Base-by-base conservation (phyloP, 2,329 filamentous ascomycete species). In the Paracamarosporium sp. region DNA sequence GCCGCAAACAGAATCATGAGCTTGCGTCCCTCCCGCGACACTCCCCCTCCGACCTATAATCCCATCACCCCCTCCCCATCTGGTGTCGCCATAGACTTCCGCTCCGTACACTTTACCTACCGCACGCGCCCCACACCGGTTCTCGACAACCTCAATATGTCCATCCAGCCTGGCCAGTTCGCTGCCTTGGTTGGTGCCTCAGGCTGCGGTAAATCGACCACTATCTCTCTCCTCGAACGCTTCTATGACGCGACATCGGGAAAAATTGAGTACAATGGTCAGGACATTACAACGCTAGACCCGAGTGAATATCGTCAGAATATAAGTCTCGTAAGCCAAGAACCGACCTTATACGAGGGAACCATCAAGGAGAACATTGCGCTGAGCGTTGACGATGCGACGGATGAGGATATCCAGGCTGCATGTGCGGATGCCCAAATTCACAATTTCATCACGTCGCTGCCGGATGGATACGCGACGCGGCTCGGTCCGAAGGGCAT, bases 51-150 rank as follows among this genome's bases (percentile, higher is more conserved):
- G 0, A 50, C 55, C 11, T 68, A 67, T 48, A 33, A 60, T 2
- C 36, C 62, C n/a, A 24, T 69, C 9, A 22, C 24, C 30, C 38
- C 58, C 12, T 40, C 60, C 7, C 27, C 59, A 9, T 47, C 56
- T 15, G 67, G 71, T 20, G 64, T 70, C 7, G 57, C 69, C 11
- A 86, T 99, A 61, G 93, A 98, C 72, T 97, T 99, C 82, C 87
- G 90, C 15, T 90, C 97, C 64, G 93, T 98, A 3, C 91, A 95
- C 76, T 98, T 97, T 84, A 86, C 92, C 44, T 99, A 98, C 74
- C 93, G 93, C 0, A 96, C 92, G 0, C 87, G 94, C 1, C 90
- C 92, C 0, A 91, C 96, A 62, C 92, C 93, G 12, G 76, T 78
- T 7, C 70, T 80, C 8, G 74, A 72, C 28, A 76, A 80, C 57